These are phyloP conservation scores for Candida peoriensis DNA, from an alignment of 805 yeast species.

Conservation along the genomic window DNA sequence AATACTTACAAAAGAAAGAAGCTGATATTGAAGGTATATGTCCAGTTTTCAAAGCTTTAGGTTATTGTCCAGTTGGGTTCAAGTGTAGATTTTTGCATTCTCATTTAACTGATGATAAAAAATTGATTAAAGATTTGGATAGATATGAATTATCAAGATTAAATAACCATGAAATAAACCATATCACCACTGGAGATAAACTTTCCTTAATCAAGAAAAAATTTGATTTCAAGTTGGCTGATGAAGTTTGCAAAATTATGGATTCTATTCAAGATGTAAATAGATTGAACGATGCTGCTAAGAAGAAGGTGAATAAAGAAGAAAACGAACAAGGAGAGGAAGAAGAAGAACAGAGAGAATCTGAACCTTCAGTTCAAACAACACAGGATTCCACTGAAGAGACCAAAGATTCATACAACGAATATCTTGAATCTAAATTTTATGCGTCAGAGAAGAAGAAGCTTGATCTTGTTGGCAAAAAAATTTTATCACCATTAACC, in stretches of 20 bases:
- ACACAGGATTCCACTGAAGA: conserved; percentile 18
- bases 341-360: conserved; percentile 7
- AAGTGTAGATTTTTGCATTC: conserved; percentile 87
- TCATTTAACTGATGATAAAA: conserved; percentile 51
- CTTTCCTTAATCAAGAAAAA: conserved; percentile 41
- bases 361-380: conserved; percentile 11
- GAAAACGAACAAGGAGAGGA: conserved; percentile 25
- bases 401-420: conserved; percentile 33
- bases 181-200: conserved; percentile 40
- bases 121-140: conserved; percentile 40
- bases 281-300: conserved; percentile 31
- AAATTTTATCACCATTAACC: conserved; percentile 91
- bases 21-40: conserved; percentile 72
- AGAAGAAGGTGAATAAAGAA: conserved; percentile 25
- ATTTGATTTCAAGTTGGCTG: conserved; percentile 53
- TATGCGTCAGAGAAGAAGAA: conserved; percentile 77
- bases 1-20: conserved; percentile 61
- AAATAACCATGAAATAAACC: conserved; percentile 57
- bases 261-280: conserved; percentile 47
- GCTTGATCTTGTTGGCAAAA: conserved; percentile 63
- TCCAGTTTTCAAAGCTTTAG: conserved; percentile 78
- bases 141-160: conserved; percentile 30
- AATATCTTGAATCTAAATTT: conserved; percentile 74
- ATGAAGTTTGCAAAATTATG: conserved; percentile 53
- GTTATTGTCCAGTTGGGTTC: conserved; percentile 88